Evolutionary conservation across 1,139 yeast species (phyloP).

Genomic region (Arxiozyma bovina): DNA sequence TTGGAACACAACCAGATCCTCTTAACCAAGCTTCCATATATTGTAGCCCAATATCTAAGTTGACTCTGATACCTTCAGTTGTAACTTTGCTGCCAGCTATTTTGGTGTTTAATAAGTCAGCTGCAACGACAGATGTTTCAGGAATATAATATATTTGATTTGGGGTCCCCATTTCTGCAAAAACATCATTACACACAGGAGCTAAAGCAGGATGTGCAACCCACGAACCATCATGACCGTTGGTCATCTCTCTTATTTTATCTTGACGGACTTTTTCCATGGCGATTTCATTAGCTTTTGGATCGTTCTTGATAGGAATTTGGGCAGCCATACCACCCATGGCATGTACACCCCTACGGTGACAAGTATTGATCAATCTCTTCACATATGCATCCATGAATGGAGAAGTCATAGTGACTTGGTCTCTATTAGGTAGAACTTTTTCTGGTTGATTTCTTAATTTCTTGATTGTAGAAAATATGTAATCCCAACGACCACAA

Average conservation of each 20-base stretch:
- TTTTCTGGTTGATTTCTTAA: conserved; percentile 52
- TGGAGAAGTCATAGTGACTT: conserved; percentile 69
- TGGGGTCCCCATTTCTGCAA: conserved; percentile 73
- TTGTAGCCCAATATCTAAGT: conserved; percentile 63
- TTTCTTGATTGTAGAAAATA: conserved; percentile 58
- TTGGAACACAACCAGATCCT: conserved; percentile 78
- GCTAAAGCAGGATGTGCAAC: conserved; percentile 79
- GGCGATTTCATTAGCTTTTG: conserved; percentile 49
- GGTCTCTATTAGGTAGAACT: conserved; percentile 61
- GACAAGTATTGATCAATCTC: conserved; percentile 57
- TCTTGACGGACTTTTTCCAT: conserved; percentile 59
- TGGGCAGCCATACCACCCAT: conserved; percentile 85
- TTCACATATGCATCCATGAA: conserved; percentile 67
- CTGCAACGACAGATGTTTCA: conserved; percentile 28
- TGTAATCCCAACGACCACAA: conserved; percentile 74
- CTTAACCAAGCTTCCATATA: conserved; percentile 82
- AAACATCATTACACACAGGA: conserved; percentile 63
- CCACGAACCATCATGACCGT: conserved; percentile 85
- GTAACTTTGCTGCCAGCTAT: conserved; percentile 56
- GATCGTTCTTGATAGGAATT: conserved; percentile 63
- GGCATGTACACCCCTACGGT: conserved; percentile 64
- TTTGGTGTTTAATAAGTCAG: conserved; percentile 56
- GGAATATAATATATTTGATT: conserved; percentile 57
- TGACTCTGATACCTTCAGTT: conserved; percentile 58
- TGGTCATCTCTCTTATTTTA: conserved; percentile 61